Evolutionary conservation across 1,139 yeast species (phyloP).

Genomic region (Scheffersomyces cryptocercus): DNA sequence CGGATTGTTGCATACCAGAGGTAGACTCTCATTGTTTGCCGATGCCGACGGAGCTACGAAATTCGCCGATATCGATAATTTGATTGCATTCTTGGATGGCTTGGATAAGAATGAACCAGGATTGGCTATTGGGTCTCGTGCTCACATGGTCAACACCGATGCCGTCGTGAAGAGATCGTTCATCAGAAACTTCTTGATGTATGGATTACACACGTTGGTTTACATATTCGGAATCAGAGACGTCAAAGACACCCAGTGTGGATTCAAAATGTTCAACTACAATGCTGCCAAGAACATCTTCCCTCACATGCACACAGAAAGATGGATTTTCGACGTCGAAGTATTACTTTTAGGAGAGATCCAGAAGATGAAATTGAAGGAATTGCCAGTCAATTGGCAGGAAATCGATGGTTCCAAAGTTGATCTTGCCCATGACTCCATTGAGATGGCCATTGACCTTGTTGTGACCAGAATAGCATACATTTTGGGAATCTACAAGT

Average conservation of each 20-base stretch:
- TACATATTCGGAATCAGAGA: constrained; percentile 85
- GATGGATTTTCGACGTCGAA: constrained; percentile 98
- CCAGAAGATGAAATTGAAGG: constrained; percentile 65
- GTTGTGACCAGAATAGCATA: constrained; percentile 91
- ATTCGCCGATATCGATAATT: constrained; percentile 65
- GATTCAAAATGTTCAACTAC: constrained; percentile 86
- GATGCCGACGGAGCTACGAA: constrained; percentile 98
- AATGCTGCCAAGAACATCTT: constrained; percentile 65
- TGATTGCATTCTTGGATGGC: constrained; percentile 44
- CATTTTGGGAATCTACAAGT: constrained; percentile 72
- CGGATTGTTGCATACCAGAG: constrained; percentile 78
- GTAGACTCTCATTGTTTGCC: constrained; percentile 78
- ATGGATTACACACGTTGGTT: constrained; percentile 84
- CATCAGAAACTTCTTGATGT: constrained; percentile 88
- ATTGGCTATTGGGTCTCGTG: constrained; percentile 88
- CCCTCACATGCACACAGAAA: constrained; percentile 93
- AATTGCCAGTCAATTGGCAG: constrained; percentile 93
- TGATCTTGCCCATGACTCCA: constrained; percentile 86
- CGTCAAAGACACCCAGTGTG: constrained; percentile 94
- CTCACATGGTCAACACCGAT: constrained; percentile 95
- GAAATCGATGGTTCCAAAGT: constrained; percentile 95
- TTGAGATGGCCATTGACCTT: constrained; percentile 93
- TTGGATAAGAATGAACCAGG: constrained; percentile 41
- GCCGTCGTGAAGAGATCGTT: constrained; percentile 93
- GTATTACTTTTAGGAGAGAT: constrained; percentile 76